These are phyloP conservation scores for Neocatenulostroma microsporum DNA, from an alignment of 2,329 filamentous ascomycete species.

Conservation along the genomic window DNA sequence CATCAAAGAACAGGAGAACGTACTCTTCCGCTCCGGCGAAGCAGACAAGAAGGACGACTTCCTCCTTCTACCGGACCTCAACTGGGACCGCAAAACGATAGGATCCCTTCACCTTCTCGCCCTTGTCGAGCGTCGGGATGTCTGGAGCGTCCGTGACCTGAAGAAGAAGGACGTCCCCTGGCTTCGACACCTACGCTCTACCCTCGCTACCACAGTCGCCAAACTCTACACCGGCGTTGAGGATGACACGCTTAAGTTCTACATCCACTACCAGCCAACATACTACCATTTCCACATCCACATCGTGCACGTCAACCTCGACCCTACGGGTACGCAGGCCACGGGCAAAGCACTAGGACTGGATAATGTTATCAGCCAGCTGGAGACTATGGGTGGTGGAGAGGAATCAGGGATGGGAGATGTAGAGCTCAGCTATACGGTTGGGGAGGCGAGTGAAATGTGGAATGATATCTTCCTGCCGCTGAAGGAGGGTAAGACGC, in stretches of 20 bases:
- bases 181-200: conserved; percentile 66
- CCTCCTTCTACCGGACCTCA: conserved; percentile 40
- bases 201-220: conserved; percentile 64
- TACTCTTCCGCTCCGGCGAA: conserved; percentile 58
- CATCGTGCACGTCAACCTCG: conserved; percentile 83
- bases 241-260: conserved; percentile 83
- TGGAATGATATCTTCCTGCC: conserved; percentile 78
- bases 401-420: conserved; percentile 71
- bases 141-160: conserved; percentile 84
- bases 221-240: conserved; percentile 66
- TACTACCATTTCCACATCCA: conserved; percentile 98
- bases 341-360: conserved; percentile 84
- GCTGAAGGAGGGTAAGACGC: no score
- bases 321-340: conserved; percentile 83
- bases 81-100: conserved; percentile 90
- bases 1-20: conserved; percentile 79
- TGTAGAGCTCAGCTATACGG: conserved; percentile 69
- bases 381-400: conserved; percentile 62
- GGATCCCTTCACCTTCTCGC: conserved; percentile 74
- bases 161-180: conserved; percentile 69
- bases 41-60: conserved; percentile 23
- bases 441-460: conserved; percentile 84
- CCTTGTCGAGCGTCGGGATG: conserved; percentile 78
- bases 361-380: conserved; percentile 75
- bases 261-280: conserved; percentile 92